These are phyloP conservation scores for Graphium sp. DNA, from an alignment of 2,329 filamentous ascomycete genomes.

Conservation along the genomic window DNA sequence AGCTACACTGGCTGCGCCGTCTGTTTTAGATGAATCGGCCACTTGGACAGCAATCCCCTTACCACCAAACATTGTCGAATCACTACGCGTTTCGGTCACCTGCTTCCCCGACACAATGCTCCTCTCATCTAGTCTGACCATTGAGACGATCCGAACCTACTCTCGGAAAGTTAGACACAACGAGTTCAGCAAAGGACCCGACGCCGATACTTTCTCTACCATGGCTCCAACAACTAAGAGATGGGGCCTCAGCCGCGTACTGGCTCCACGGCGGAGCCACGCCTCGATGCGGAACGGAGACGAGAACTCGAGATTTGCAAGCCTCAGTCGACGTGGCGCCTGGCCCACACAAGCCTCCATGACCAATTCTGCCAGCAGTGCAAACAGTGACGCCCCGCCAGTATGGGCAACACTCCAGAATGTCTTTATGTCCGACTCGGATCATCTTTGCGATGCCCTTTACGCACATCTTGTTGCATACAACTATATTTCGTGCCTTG, in stretches of 20 bases:
- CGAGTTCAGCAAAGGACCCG: not conserved
- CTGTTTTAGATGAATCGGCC: no score
- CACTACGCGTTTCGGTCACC: slow-evolving; percentile 31
- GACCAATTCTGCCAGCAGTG: not conserved
- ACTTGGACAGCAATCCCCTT: slow-evolving; percentile 22
- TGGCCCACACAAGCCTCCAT: not conserved
- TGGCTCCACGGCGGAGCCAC: slow-evolving; percentile 2
- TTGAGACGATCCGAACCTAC: slow-evolving; percentile 40
- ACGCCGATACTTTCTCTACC: not conserved
- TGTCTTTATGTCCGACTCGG: slow-evolving; percentile 33
- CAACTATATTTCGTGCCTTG: slow-evolving; percentile 32
- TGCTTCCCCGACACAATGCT: slow-evolving; percentile 46
- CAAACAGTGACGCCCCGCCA: slow-evolving; percentile 7
- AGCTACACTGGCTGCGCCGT: slow-evolving; percentile 1
- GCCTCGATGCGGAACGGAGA: not conserved
- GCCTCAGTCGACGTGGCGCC: not conserved
- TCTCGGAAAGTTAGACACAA: slow-evolving; percentile 32
- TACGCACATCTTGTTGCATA: slow-evolving; percentile 43
- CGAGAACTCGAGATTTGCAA: not conserved
- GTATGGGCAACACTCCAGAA: slow-evolving; percentile 30
- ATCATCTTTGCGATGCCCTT: slow-evolving; percentile 39
- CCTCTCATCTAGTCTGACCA: slow-evolving; percentile 32
- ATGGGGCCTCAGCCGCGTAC: slow-evolving; percentile 5
- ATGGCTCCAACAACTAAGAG: slow-evolving; percentile 1
- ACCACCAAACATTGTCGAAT: slow-evolving; percentile 35